Base-by-base conservation (phyloP, 192 early-diverging fungal species). In the Anaeromyces robustus region DNA sequence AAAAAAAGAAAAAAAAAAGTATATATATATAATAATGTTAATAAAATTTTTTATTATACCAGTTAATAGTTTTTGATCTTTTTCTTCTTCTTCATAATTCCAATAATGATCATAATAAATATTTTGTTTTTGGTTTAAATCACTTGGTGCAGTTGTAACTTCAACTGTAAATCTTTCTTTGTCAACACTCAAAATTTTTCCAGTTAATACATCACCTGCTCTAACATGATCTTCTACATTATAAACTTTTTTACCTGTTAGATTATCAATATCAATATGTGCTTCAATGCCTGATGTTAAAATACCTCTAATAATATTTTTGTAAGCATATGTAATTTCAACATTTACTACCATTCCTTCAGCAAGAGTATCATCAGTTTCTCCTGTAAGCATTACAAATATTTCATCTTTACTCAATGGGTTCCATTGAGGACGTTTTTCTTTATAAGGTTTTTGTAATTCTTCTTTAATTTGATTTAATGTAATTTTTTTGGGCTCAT, bases 401-500 rank as follows among this genome's bases (percentile, higher is more conserved):
- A 52, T 52, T 52, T 52, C 43, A 52, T 52, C 19, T 22, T 18
- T 3, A 52, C 22, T 22, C 22, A 52, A 52, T 18, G 43, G 43
- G 2, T 52, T 16, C 43, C 43, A 52, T 19, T 52, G 9, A 52
- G 3, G 43, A 52, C 43, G 43, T 22, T 52, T 52, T 52, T 52
- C 43, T 52, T 52, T 52, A 52, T 52, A 52, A 2, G 43, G 43
- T 3, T 52, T 52, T 52, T 52, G 43, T 52, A 52, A 52, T 52
- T 52, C 43, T 52, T 52, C 43, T 52, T 22, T 52, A 52, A 52
- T 52, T 52, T 52, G 43, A 52, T 52, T 52, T 52, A 52, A 22
- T 52, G 16, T 93, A 83, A 92, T 90, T 30, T 91, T 87, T 87
- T 97, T 97, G 77, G 92, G 92, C 80, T 93, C 90, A 80, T 93